These are phyloP conservation scores for Alternaria consortialis DNA, from an alignment of 2,329 filamentous ascomycete species.

Conservation along the genomic window DNA sequence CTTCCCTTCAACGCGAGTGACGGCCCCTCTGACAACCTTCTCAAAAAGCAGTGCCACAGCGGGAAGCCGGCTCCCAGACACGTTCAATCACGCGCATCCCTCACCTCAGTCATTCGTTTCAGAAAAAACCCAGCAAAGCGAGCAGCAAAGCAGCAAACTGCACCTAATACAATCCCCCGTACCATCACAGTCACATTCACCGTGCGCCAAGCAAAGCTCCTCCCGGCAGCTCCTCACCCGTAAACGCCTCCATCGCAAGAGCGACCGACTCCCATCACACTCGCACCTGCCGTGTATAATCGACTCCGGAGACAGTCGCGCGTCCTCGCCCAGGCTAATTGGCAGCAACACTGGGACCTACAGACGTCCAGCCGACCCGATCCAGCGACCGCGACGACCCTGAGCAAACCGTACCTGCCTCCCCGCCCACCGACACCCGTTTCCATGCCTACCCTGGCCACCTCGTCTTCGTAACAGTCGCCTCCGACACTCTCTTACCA, in stretches of 20 bases:
- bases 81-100: conserved; percentile 27
- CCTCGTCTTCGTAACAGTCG: conserved; percentile 19
- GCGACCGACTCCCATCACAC: conserved; percentile 12
- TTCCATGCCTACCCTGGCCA: conserved; percentile 30
- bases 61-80: conserved; percentile 27
- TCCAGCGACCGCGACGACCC: conserved; percentile 16
- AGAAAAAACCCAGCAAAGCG: conserved; percentile 25
- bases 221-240: conserved; percentile 32
- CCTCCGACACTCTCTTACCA: conserved; percentile 16
- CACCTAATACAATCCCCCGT: conserved; percentile 24
- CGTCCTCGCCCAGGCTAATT: conserved; percentile 6
- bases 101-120: conserved; percentile 54
- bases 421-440: conserved; percentile 11
- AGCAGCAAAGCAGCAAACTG: conserved; percentile 11
- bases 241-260: conserved; percentile 26
- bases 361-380: conserved; percentile 11
- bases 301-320: conserved; percentile 4
- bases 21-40: conserved; percentile 24
- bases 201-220: conserved; percentile 31
- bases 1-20: conserved; percentile 24
- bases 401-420: conserved; percentile 15
- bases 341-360: conserved; percentile 7
- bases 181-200: conserved; percentile 18
- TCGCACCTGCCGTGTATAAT: conserved; percentile 1
- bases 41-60: conserved; percentile 23